Evolutionary conservation across 1,284 basidiomycete species (phyloP), one percentile per base, ranked within the genome.

Genomic region (Volvariella surrecta): DNA sequence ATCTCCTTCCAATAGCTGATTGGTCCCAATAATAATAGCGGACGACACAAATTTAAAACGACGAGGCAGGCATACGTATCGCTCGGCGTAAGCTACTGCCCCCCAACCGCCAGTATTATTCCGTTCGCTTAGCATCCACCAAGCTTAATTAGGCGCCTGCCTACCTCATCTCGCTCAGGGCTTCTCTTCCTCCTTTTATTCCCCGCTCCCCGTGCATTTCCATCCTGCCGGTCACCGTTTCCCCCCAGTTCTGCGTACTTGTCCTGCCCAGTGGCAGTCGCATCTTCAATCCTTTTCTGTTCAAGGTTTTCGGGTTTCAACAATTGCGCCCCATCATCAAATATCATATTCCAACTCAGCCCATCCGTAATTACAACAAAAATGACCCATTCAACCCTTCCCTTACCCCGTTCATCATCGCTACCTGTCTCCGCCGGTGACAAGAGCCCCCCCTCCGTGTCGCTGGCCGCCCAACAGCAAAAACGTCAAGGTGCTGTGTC

Each of bases 381-480:
- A 28, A 55, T 54, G 54, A 44, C 50, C 34, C 43, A 35, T 48
- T 30, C 49, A 54, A 18, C 51, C 13, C 47, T 53, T 15, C 37
- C 50, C 21, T 50, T 56, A 42, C 53, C 55, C 19, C 56, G 56
- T 42, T 55, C 57, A 7, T 50, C 59, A 24, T 58, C 58, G 17
- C 54, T 60, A 13, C 54, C 59, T 21, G 46, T 49, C 38, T 41
- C 53, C 22, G 19, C 21, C 41, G 48, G 54, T 34, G 57, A 60
- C 24, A 28, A 28, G 24, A 6, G 11, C 24, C 6, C 6, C 24
- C 6, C 11, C 24, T 6, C 24, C 24, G 24, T 28, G 6, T n/a
- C 50, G 50, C 54, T 52, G 22, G 57, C 58, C 32, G 51, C 24
- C 11, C 24, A 11, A 6, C 24, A 28, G 24, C 24, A 28, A 28